phyloP scores from a whole-genome alignment of 164 flowering plant species.

The Magnolia officinalis region DNA sequence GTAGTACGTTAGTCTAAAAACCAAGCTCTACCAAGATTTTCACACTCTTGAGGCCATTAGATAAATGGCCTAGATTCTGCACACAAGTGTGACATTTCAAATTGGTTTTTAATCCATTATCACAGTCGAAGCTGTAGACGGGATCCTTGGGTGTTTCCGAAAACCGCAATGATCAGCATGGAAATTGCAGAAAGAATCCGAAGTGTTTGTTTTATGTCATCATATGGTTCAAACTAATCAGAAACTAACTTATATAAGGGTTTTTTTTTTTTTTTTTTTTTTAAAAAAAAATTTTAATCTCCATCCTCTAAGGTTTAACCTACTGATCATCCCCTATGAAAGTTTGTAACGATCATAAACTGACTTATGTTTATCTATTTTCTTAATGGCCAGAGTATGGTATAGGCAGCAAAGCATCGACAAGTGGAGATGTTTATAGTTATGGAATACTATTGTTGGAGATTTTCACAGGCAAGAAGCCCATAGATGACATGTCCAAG shows the following conservation, averaged over 20 bases:
- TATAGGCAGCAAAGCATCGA: slow-evolving; percentile 14
- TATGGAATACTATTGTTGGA: slow-evolving; percentile 27
- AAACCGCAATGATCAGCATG: no score
- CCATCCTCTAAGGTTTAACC: background rate
- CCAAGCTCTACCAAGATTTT: no score
- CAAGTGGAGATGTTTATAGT: slow-evolving; percentile 28
- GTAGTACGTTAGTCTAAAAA: no score
- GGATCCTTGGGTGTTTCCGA: no score
- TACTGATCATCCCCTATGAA: background rate
- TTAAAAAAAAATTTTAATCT: no score
- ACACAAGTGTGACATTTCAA: no score
- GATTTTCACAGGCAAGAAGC: slow-evolving; percentile 9
- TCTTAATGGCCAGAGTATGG: slow-evolving; percentile 24
- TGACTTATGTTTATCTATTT: background rate
- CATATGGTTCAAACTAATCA: background rate
- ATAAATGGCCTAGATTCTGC: no score
- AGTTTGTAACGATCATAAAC: background rate
- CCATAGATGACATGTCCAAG: slow-evolving; percentile 8
- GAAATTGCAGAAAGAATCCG: no score
- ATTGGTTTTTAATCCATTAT: no score
- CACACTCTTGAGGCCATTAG: no score
- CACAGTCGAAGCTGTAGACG: no score
- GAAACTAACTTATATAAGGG: background rate
- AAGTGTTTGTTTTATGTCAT: background rate
- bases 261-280: no score